Evolutionary conservation across 2,329 filamentous ascomycete species (phyloP).

Genomic region (Tolypocladium nubicola): DNA sequence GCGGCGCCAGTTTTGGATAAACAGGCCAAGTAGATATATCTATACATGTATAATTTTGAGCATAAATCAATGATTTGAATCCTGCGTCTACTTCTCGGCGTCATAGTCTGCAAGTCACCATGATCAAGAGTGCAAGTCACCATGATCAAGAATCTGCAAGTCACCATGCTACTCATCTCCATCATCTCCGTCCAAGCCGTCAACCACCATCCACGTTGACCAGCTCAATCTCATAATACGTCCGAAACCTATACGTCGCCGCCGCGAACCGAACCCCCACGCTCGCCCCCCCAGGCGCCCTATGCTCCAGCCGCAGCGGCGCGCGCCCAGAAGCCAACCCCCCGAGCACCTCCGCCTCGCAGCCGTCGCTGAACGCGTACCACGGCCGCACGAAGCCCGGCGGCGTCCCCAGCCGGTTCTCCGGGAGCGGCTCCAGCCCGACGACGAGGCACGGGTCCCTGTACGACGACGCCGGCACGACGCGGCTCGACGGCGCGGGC

Average conservation of each 20-base stretch:
- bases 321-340: neutral
- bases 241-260: slow-evolving; percentile 1
- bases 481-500: neutral
- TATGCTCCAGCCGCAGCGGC: neutral
- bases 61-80: neutral
- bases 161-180: neutral
- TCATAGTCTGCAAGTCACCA: neutral
- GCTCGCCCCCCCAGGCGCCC: neutral
- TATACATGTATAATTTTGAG: neutral
- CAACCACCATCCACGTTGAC: neutral
- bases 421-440: neutral
- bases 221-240: slow-evolving; percentile 1
- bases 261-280: neutral
- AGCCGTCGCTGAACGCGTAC: neutral
- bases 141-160: neutral
- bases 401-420: neutral
- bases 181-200: neutral
- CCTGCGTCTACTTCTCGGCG: neutral
- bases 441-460: neutral
- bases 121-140: neutral
- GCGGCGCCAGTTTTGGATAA: neutral
- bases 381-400: neutral
- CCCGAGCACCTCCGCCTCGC: neutral
- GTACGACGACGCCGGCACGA: neutral
- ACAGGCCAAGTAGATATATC: neutral